These are phyloP conservation scores for Aspergillus carlsbadensis DNA, from an alignment of 495 filamentous ascomycete genomes.

Conservation along the genomic window DNA sequence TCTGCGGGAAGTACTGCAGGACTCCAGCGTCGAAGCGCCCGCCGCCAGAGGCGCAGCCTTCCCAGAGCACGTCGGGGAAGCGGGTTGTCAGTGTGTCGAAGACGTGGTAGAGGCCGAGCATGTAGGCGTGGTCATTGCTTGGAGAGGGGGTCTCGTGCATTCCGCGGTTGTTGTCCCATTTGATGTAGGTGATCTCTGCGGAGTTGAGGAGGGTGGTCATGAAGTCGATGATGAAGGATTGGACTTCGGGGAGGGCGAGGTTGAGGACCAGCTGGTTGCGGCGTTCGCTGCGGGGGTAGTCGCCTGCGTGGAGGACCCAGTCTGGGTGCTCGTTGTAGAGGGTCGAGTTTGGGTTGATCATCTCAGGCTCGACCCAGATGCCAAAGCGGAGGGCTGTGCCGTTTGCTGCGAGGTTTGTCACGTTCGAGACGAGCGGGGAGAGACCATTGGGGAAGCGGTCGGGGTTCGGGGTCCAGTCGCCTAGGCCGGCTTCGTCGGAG, in stretches of 20 bases:
- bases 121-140: constrained; percentile 48
- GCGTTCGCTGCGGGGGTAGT: constrained; percentile 47
- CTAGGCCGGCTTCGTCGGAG: constrained; percentile 48
- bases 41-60: constrained; percentile 57
- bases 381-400: constrained; percentile 51
- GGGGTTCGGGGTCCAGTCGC: constrained; percentile 55
- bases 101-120: constrained; percentile 54
- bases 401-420: constrained; percentile 41
- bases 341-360: constrained; percentile 55
- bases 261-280: constrained; percentile 55
- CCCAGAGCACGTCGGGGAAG: constrained; percentile 56
- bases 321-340: constrained; percentile 54
- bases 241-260: constrained; percentile 50
- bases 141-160: constrained; percentile 52
- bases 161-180: constrained; percentile 59
- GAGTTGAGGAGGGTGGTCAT: constrained; percentile 47
- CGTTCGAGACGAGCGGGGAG: constrained; percentile 36
- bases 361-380: constrained; percentile 59
- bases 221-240: constrained; percentile 51
- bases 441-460: constrained; percentile 54
- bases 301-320: constrained; percentile 52
- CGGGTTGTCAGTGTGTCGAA: constrained; percentile 50
- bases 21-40: constrained; percentile 55
- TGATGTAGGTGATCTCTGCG: constrained; percentile 52
- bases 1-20: constrained; percentile 56